Evolutionary conservation across 768 basidiomycete genomes (phyloP), one percentile per base, ranked within the genome.

Genomic region (Auriscalpium orientale): DNA sequence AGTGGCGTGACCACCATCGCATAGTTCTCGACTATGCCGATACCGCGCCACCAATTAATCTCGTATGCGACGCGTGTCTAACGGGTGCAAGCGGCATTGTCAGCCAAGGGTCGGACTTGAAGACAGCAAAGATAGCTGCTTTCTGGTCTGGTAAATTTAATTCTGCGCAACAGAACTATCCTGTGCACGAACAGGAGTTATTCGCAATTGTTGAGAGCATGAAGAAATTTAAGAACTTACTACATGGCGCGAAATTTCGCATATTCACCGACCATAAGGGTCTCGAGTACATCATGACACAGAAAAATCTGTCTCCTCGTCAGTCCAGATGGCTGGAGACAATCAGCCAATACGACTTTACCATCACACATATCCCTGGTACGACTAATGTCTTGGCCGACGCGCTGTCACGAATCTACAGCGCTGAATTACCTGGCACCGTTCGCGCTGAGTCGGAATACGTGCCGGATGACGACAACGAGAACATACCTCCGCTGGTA

Each of bases 191-290:
- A 36, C 48, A 48, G 1, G 62, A 65, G 49, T 13, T 51, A 13
- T 49, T 71, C 15, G 68, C 67, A 0, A 69, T 71, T 0, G 63
- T 79, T 0, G 73, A 77, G 45, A 64, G 72, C 0, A 55, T 78
- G 53, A 71, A 70, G 46, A 69, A 69, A 58, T 55, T 66, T 68
- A 12, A 60, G 57, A 12, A 60, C 36, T 48, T 65, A 35, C 63
- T 71, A 7, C 47, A 55, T 3, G 70, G 70, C 0, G 38, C 48
- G 10, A 34, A 55, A 0, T 70, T 72, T 48, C 40, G 48, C 1
- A 56, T 65, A 12, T 58, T 59, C 16, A 69, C 70, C 0, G 71
- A 72, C 52, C 71, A 72, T 37, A 62, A 66, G 37, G 63, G 52
- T 0, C 60, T 72, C 0, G 58, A 56, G 3, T 54, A 60, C 48